Percentiles rank a stretch among this genome's conserved stretches.
phyloP scores from a whole-genome alignment of 345 rosid species.

The Eucalyptus regnans region DNA sequence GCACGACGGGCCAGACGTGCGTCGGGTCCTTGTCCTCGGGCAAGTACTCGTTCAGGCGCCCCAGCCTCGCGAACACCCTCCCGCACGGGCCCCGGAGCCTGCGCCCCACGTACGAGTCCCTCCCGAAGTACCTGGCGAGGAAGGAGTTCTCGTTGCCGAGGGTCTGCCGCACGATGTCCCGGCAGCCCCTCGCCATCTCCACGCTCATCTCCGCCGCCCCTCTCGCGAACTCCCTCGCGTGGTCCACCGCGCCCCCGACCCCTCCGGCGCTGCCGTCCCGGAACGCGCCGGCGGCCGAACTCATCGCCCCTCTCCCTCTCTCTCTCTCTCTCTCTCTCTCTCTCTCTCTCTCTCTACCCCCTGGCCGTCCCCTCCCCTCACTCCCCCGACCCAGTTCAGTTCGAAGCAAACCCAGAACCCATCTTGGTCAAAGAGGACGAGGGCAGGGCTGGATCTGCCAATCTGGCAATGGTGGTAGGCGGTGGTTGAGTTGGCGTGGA shows the following conservation, averaged over 20 bases:
- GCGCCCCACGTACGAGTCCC: conserved; percentile 17
- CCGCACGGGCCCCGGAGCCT: conserved; percentile 15
- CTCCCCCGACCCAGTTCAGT: neutral
- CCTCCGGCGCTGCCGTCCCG: neutral
- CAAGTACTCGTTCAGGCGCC: conserved; percentile 25
- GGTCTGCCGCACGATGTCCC: conserved; percentile 48
- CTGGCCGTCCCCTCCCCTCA: too few species aligned
- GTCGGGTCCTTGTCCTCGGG: conserved; percentile 65
- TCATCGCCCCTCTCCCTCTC: neutral
- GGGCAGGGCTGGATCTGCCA: neutral
- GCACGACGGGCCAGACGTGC: conserved; percentile 44
- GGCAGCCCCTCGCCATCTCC: conserved; percentile 47
- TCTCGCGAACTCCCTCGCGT: conserved; percentile 32
- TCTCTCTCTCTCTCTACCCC: neutral
- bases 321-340: neutral
- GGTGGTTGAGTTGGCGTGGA: neutral
- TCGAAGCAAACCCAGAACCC: neutral
- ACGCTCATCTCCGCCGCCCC: conserved; percentile 51
- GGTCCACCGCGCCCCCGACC: conserved; percentile 16
- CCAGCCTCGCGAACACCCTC: conserved; percentile 13
- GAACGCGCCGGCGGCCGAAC: neutral
- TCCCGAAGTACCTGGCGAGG: conserved; percentile 25
- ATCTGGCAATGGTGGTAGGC: neutral
- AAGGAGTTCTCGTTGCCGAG: conserved; percentile 41
- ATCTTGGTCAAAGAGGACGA: neutral